Evolutionary conservation across 2,329 filamentous ascomycete genomes (phyloP).

Genomic region (Plenodomus biglobosus): DNA sequence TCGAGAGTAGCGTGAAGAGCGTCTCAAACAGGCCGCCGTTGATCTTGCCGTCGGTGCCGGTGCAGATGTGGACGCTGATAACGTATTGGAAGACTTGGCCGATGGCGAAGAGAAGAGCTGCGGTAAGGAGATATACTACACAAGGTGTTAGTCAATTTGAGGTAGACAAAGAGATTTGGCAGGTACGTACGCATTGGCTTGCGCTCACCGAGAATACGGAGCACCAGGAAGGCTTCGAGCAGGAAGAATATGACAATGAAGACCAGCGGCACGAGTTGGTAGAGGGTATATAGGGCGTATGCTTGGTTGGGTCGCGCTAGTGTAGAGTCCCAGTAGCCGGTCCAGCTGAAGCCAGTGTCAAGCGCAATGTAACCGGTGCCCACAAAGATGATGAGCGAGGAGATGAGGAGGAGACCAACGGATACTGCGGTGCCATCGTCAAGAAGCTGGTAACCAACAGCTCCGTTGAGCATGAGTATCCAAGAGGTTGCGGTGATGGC

Average conservation of each 20-base stretch:
- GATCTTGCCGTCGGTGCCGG: conserved; percentile 79
- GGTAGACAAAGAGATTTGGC: background rate
- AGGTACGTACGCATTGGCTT: conserved; percentile 76
- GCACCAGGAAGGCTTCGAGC: conserved; percentile 79
- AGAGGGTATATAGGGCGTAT: conserved; percentile 89
- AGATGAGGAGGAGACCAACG: conserved; percentile 70
- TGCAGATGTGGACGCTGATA: conserved; percentile 86
- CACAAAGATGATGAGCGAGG: conserved; percentile 72
- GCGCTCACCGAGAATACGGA: conserved; percentile 81
- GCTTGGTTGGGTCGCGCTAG: conserved; percentile 60
- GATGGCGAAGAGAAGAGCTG: conserved; percentile 80
- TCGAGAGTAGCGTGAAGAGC: conserved; percentile 82
- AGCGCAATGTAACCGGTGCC: conserved; percentile 95
- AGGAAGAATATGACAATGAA: conserved; percentile 87
- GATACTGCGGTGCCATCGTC: conserved; percentile 91
- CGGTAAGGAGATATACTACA: conserved; percentile 70
- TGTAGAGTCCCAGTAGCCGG: conserved; percentile 67
- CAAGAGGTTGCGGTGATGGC: conserved; percentile 85
- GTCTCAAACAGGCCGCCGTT: conserved; percentile 93
- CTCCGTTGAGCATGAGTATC: conserved; percentile 87
- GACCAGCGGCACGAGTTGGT: conserved; percentile 83
- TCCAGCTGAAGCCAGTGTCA: conserved; percentile 88
- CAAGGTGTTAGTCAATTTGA: conserved; percentile 16
- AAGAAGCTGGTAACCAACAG: conserved; percentile 89
- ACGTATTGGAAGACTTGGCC: conserved; percentile 97